Percentiles rank a stretch among this genome's conserved stretches.
Conservation (phyloP, 2,329 filamentous ascomycete species). For the Talaromyces sp. region DNA sequence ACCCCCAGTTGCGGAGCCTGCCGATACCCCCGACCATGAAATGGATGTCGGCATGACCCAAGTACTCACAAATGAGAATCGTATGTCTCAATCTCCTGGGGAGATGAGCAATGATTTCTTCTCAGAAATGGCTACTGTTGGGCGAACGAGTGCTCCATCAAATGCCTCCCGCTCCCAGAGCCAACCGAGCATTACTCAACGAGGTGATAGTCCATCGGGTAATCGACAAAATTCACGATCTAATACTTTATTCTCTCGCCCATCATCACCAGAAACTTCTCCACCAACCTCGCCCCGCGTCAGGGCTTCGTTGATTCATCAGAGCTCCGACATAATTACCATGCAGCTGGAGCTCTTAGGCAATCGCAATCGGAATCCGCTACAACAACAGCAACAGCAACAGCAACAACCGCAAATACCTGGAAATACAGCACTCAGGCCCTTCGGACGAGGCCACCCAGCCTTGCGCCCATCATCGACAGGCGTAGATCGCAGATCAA, state of each 20-base stretch:
- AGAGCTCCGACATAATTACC: slow-evolving; percentile 47
- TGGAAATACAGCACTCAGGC: slow-evolving; percentile 16
- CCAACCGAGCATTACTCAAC: slow-evolving; percentile 14
- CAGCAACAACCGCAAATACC: slow-evolving; percentile 17
- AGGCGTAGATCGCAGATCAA: slow-evolving; percentile 29
- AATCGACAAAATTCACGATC: slow-evolving; percentile 38
- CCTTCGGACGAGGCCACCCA: slow-evolving; percentile 14
- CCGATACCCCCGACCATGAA: neutral
- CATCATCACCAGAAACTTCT: slow-evolving; percentile 45
- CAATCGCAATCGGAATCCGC: slow-evolving; percentile 31
- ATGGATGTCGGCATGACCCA: slow-evolving; percentile 16
- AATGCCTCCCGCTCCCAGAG: slow-evolving; percentile 16
- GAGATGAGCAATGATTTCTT: slow-evolving; percentile 39
- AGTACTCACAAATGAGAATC: slow-evolving; percentile 37
- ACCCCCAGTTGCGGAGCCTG: neutral
- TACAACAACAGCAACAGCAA: slow-evolving; percentile 20
- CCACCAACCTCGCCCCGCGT: slow-evolving; percentile 46
- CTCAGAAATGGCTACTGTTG: slow-evolving; percentile 30
- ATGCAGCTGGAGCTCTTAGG: slow-evolving; percentile 48
- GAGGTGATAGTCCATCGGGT: slow-evolving; percentile 11
- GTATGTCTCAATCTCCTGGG: slow-evolving; percentile 42
- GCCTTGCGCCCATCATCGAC: slow-evolving; percentile 15
- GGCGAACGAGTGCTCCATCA: slow-evolving; percentile 24
- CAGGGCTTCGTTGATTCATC: slow-evolving; percentile 46
- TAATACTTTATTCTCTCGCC: slow-evolving; percentile 44